phyloP scores from a whole-genome alignment of 1,139 yeast genomes.

The Ogataea hybrid region DNA sequence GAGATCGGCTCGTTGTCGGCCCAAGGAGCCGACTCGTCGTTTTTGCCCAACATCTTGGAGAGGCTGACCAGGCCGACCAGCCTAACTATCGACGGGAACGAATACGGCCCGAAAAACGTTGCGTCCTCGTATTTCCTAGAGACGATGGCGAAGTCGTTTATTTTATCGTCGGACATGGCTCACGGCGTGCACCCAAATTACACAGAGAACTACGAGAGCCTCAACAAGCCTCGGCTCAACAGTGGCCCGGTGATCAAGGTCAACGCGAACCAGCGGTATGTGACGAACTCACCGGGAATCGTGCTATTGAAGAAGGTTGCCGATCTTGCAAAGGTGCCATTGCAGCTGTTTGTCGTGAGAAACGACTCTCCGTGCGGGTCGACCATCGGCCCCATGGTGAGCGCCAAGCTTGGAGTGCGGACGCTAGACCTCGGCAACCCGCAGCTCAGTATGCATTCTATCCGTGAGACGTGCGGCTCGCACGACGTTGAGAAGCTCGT shows the following conservation, averaged over 20 bases:
- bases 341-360: slow-evolving; percentile 83
- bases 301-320: slow-evolving; percentile 76
- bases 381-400: slow-evolving; percentile 92
- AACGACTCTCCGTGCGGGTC: slow-evolving; percentile 96
- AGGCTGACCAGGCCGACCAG: slow-evolving; percentile 56
- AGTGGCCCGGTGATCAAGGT: slow-evolving; percentile 90
- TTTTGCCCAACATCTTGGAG: slow-evolving; percentile 72
- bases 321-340: slow-evolving; percentile 58
- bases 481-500: slow-evolving; percentile 66
- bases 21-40: slow-evolving; percentile 95
- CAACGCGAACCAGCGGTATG: slow-evolving; percentile 93
- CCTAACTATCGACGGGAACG: slow-evolving; percentile 38
- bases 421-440: slow-evolving; percentile 94
- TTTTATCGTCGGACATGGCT: slow-evolving; percentile 93
- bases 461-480: slow-evolving; percentile 90
- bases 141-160: slow-evolving; percentile 77
- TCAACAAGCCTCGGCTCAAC: slow-evolving; percentile 79
- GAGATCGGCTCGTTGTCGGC: slow-evolving; percentile 93
- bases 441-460: slow-evolving; percentile 92
- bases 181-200: slow-evolving; percentile 97
- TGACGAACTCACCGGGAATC: slow-evolving; percentile 89
- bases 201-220: slow-evolving; percentile 65
- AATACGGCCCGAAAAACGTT: slow-evolving; percentile 26
- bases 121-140: slow-evolving; percentile 46
- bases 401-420: slow-evolving; percentile 85